Evolutionary conservation across 1,284 basidiomycete genomes (phyloP).

Genomic region (Malassezia yamatoensis): DNA sequence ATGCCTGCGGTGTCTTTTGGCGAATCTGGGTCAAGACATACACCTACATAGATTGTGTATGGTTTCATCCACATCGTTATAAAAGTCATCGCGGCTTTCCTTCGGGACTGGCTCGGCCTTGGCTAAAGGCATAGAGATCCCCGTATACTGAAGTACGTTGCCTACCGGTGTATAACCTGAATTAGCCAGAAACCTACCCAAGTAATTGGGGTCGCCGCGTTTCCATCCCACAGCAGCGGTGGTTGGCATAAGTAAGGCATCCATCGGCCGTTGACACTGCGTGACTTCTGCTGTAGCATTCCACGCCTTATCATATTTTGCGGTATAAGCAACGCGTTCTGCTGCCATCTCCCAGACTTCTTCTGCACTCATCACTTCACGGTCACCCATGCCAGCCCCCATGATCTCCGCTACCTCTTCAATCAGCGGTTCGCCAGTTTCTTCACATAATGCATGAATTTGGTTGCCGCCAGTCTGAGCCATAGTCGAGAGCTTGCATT

Average conservation of each 20-base stretch:
- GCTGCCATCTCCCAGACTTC: background rate
- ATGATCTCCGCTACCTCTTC: background rate
- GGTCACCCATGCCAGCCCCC: background rate
- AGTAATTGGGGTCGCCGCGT: background rate
- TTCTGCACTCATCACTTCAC: background rate
- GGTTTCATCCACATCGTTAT: background rate
- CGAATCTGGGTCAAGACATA: background rate
- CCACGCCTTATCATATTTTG: slow-evolving; percentile 2
- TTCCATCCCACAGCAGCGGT: slow-evolving; percentile 1
- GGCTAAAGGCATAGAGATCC: slow-evolving; percentile 1
- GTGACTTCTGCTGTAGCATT: background rate
- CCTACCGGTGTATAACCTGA: slow-evolving; percentile 2
- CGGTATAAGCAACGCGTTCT: background rate
- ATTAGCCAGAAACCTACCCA: background rate
- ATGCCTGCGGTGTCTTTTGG: background rate
- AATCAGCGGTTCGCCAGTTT: slow-evolving; percentile 1
- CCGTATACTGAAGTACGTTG: slow-evolving; percentile 1
- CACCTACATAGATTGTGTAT: background rate
- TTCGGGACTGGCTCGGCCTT: background rate
- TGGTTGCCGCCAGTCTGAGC: background rate
- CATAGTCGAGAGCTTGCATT: background rate
- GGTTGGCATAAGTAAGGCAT: slow-evolving; percentile 2
- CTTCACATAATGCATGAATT: slow-evolving; percentile 2
- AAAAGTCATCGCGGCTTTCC: background rate
- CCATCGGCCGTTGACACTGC: background rate